Conservation (phyloP, 2,329 filamentous ascomycete species). For the Nigrospora oryzae region DNA sequence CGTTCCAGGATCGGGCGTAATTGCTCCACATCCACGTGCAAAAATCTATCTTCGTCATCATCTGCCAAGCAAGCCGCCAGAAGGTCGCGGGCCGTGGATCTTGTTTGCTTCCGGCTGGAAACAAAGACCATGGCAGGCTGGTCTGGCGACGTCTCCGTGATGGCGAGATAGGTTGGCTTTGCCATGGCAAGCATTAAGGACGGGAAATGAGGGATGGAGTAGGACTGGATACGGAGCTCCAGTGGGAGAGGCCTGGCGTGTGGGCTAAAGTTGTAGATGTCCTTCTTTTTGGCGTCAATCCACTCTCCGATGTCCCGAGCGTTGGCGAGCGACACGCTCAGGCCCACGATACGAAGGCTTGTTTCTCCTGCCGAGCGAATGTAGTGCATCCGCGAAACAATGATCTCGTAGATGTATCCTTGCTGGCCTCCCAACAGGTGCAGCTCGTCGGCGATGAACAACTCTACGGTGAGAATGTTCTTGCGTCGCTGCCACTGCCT, state of each 20-base stretch:
- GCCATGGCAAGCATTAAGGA: slow-evolving; percentile 99
- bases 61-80: slow-evolving; percentile 81
- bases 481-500: slow-evolving; percentile 95
- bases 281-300: slow-evolving; percentile 96
- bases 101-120: slow-evolving; percentile 85
- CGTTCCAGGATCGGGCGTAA: slow-evolving; percentile 74
- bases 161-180: slow-evolving; percentile 82
- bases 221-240: slow-evolving; percentile 91
- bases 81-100: slow-evolving; percentile 78
- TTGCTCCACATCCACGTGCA: slow-evolving; percentile 76
- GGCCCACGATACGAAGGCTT: slow-evolving; percentile 75
- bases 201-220: slow-evolving; percentile 91
- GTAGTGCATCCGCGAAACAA: slow-evolving; percentile 97
- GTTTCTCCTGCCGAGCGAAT: slow-evolving; percentile 84
- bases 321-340: slow-evolving; percentile 89
- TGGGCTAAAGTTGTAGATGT: slow-evolving; percentile 97
- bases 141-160: slow-evolving; percentile 78
- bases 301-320: slow-evolving; percentile 92
- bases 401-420: slow-evolving; percentile 89
- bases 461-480: slow-evolving; percentile 81
- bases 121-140: slow-evolving; percentile 91
- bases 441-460: slow-evolving; percentile 92
- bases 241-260: slow-evolving; percentile 81
- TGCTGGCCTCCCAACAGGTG: slow-evolving; percentile 82
- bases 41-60: slow-evolving; percentile 87